Conservation (phyloP, 2,329 filamentous ascomycete genomes). For the Phoma sp. region DNA sequence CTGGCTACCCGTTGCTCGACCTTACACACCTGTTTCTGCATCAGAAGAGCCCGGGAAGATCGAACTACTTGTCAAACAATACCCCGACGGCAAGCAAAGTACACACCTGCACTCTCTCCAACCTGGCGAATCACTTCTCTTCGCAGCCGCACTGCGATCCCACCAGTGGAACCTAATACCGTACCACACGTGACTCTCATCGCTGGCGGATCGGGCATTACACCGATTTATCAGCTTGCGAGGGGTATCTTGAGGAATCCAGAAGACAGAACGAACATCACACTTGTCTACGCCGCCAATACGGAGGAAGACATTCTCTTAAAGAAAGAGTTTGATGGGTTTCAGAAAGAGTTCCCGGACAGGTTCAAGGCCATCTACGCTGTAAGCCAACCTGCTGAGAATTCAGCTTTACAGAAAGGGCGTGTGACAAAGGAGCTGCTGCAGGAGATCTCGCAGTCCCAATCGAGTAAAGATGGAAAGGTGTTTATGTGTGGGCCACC, state of each 20-base stretch:
- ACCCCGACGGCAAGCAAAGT: slow-evolving; percentile 70
- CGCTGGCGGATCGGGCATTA: slow-evolving; percentile 76
- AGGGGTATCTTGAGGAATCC: slow-evolving; percentile 69
- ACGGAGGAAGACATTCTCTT: slow-evolving; percentile 69
- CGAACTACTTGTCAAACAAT: slow-evolving; percentile 72
- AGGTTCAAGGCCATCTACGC: slow-evolving; percentile 67
- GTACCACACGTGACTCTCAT: slow-evolving; percentile 68
- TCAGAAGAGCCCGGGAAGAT: slow-evolving; percentile 65
- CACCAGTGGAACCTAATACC: slow-evolving; percentile 59
- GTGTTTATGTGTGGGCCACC: slow-evolving; percentile 76
- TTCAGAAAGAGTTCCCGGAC: slow-evolving; percentile 59
- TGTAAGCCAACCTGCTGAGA: slow-evolving; percentile 58
- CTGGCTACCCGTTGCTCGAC: slow-evolving; percentile 67
- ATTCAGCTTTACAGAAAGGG: slow-evolving; percentile 59
- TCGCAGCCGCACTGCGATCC: slow-evolving; percentile 63
- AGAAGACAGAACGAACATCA: slow-evolving; percentile 67
- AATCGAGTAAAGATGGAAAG: slow-evolving; percentile 54
- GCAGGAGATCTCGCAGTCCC: slow-evolving; percentile 53
- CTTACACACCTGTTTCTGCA: slow-evolving; percentile 69
- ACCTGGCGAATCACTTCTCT: slow-evolving; percentile 68
- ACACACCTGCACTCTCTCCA: slow-evolving; percentile 70
- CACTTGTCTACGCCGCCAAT: slow-evolving; percentile 72
- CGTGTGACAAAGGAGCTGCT: slow-evolving; percentile 66
- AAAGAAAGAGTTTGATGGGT: slow-evolving; percentile 61
- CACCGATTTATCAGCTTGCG: slow-evolving; percentile 71